These are phyloP conservation scores for Phaffia rhodozyma DNA, from an alignment of 1,284 basidiomycete genomes.

Conservation along the genomic window DNA sequence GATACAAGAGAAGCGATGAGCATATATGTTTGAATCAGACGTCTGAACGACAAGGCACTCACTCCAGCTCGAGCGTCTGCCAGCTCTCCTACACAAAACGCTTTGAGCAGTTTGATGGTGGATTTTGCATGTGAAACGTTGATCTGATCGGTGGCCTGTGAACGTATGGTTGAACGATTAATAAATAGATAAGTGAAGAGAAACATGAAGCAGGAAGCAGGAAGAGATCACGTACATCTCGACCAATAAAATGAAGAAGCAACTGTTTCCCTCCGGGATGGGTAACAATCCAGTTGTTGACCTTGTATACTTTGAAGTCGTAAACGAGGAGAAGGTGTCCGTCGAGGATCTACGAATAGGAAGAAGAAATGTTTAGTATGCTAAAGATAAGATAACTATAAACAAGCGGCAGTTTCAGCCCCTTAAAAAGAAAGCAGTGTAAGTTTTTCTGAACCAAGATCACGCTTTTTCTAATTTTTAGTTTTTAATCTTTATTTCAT, in stretches of 20 bases:
- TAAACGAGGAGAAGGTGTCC: conserved; percentile 7
- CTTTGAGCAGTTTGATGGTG: background rate
- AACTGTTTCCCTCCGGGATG: conserved; percentile 14
- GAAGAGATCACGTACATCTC: background rate
- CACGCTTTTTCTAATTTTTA: too few relatives aligned
- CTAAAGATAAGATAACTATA: background rate
- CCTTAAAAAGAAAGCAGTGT: background rate
- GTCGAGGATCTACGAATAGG: background rate
- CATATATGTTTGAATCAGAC: background rate
- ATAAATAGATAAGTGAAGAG: background rate
- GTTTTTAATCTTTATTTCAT: too few relatives aligned
- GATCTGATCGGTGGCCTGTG: conserved; percentile 12
- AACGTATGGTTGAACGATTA: background rate
- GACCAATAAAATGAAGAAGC: conserved; percentile 12
- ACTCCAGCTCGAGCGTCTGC: conserved; percentile 4
- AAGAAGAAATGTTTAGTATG: background rate
- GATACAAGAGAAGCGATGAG: background rate
- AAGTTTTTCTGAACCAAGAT: too few relatives aligned
- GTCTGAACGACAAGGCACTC: background rate
- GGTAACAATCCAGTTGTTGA: conserved; percentile 4
- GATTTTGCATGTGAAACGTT: conserved; percentile 3
- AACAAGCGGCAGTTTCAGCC: background rate
- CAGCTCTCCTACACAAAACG: conserved; percentile 5
- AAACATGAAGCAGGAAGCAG: background rate
- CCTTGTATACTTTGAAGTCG: conserved; percentile 7